phyloP scores from a whole-genome alignment of 73 alveolate genomes.

The Paramecium caudatum region DNA sequence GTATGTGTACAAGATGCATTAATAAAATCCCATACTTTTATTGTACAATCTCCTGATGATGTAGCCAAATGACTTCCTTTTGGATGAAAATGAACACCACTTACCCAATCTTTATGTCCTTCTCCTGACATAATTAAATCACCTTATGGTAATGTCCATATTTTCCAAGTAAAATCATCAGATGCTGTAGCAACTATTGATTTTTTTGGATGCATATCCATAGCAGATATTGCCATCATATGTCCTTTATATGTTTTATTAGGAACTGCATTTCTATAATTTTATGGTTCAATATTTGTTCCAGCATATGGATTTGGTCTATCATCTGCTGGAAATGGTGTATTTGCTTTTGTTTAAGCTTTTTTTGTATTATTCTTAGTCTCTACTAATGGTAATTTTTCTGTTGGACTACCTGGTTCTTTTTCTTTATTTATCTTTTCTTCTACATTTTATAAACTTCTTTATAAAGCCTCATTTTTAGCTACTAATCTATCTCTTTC shows the following conservation, averaged over 20 bases:
- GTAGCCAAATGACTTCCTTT: slow-evolving; percentile 96
- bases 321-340: slow-evolving; percentile 79
- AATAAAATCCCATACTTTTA: slow-evolving; percentile 99
- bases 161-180: slow-evolving; percentile 99
- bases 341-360: slow-evolving; percentile 84
- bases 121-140: slow-evolving; percentile 99
- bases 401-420: slow-evolving; percentile 79
- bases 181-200: slow-evolving; percentile 98
- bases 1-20: slow-evolving; percentile 98
- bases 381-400: slow-evolving; percentile 79
- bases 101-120: slow-evolving; percentile 99
- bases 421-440: slow-evolving; percentile 85
- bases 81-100: slow-evolving; percentile 98
- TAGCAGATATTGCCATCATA: slow-evolving; percentile 96
- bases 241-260: slow-evolving; percentile 96
- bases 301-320: slow-evolving; percentile 83
- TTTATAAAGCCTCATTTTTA: slow-evolving; percentile 91
- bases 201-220: slow-evolving; percentile 94
- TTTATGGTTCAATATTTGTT: slow-evolving; percentile 74
- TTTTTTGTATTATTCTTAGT: slow-evolving; percentile 81
- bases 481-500: slow-evolving; percentile 99
- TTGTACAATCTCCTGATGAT: slow-evolving; percentile 98
- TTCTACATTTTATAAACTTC: slow-evolving; percentile 85
- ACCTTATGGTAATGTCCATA: slow-evolving; percentile 79
- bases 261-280: slow-evolving; percentile 70